Conservation (phyloP, 495 filamentous ascomycete species). For the Clavariopsis aquatica region DNA sequence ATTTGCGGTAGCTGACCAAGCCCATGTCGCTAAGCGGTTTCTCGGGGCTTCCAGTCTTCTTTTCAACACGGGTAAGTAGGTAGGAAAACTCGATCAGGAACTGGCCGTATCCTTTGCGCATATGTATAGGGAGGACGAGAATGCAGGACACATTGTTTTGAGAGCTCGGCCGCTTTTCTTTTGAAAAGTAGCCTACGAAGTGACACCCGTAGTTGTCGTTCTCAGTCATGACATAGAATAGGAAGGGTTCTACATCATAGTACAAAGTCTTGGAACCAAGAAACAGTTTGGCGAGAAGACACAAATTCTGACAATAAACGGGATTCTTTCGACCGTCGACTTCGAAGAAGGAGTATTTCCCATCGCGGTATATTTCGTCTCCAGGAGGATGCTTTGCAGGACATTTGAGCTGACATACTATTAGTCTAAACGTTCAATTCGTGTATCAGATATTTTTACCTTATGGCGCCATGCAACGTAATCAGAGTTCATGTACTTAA, state of each 20-base stretch:
- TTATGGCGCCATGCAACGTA: conserved; percentile 98
- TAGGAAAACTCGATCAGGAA: conserved; percentile 98
- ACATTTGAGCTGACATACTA: conserved; percentile 65
- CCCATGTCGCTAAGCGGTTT: conserved; percentile 99
- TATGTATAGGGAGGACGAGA: conserved; percentile 90
- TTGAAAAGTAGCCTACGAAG: conserved; percentile 98
- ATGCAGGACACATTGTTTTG: conserved; percentile 98
- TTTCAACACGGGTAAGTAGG: conserved; percentile 86
- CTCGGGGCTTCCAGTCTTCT: conserved; percentile 93
- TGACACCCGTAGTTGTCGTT: conserved; percentile 91
- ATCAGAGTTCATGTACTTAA: conserved; percentile 99
- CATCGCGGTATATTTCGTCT: conserved; percentile 96
- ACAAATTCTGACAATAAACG: conserved; percentile 96
- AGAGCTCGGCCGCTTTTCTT: conserved; percentile 94
- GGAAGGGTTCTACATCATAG: conserved; percentile 96
- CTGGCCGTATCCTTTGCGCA: conserved; percentile 95
- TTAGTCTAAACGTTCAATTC: conserved; percentile 15
- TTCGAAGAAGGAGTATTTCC: conserved; percentile 91
- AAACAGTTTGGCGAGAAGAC: conserved; percentile 92
- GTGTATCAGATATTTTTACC: conserved; percentile 47
- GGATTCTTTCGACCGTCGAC: conserved; percentile 96
- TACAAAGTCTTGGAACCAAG: conserved; percentile 96
- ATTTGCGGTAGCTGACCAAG: conserved; percentile 92
- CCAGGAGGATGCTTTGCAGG: conserved; percentile 94
- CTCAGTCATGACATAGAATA: conserved; percentile 98